Evolutionary conservation across 768 basidiomycete species (phyloP), one percentile per base, ranked within the genome.

Genomic region (Boletus insuetus): DNA sequence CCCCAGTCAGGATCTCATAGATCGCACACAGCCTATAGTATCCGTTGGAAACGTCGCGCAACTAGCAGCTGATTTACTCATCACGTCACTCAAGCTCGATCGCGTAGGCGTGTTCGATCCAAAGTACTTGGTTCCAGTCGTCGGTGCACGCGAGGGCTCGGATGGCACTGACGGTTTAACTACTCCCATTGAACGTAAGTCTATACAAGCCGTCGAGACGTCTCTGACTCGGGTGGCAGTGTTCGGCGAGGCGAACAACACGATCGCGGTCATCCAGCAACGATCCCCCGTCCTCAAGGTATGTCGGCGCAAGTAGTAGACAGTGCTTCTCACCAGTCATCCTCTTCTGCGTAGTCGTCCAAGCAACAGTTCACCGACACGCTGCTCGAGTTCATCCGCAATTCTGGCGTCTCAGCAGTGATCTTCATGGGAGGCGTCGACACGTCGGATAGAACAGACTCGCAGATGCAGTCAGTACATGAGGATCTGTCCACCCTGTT

Each of bases 21-120:
- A 42, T 46, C 41, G 39, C 63, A 59, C 61, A 39, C 52, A 83
- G 82, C 90, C 91, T 34, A 65, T 91, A 42, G 88, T 93, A 12
- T 91, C 91, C 6, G 82, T 83, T 12, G 91, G 87, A 46, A 93
- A 93, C 72, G 80, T 93, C 41, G 77, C 84, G n/a, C 91, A 94
- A 64, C 77, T 94, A 13, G 82, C 89, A 0, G 83, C 75, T 11
- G 91, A 94, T 70, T 72, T 94, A 17, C 72, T 94, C 56, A 84
- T 91, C 58, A 70, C 85, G 6, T 84, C 86, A 2, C 74, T 90
- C 45, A 76, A 75, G 31, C 77, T 94, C 20, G 69, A 74, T 49
- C 75, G 79, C 44, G 71, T 91, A 9, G 91, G 86, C 34, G 70
- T 82, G 11, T 77, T 92, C 45, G 83, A 91, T 62, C 73, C 84